Percentiles rank a stretch among this genome's conserved stretches.
phyloP scores from a whole-genome alignment of 2,329 filamentous ascomycete species.

The Pezicula rhizophila region DNA sequence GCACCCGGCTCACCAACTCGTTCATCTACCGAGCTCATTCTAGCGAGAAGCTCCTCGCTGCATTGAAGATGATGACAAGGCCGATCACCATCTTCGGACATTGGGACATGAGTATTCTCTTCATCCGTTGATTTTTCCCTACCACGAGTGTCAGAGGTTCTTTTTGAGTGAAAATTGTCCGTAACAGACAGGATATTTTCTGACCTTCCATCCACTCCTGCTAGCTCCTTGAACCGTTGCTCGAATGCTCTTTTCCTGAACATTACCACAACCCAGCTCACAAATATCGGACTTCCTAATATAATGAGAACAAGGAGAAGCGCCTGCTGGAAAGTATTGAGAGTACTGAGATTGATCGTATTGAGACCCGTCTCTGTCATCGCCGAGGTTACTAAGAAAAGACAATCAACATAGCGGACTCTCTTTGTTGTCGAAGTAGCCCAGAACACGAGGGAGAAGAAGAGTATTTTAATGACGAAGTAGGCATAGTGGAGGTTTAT shows the following conservation, averaged over 20 bases:
- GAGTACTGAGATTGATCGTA: conserved; percentile 52
- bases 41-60: too few relatives aligned
- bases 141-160: too few relatives aligned
- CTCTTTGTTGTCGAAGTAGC: conserved; percentile 39
- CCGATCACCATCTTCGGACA: too few relatives aligned
- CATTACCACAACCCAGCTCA: conserved; percentile 56
- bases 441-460: conserved; percentile 55
- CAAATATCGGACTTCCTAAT: conserved; percentile 57
- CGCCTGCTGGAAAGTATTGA: conserved; percentile 62
- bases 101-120: too few relatives aligned
- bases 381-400: conserved; percentile 60
- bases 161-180: too few relatives aligned
- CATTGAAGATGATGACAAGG: too few relatives aligned
- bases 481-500: conserved; percentile 60
- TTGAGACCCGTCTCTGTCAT: conserved; percentile 62
- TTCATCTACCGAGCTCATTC: too few relatives aligned
- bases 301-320: conserved; percentile 58
- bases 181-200: too few relatives aligned
- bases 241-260: conserved; percentile 56
- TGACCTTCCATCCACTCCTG: too few relatives aligned
- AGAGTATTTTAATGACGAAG: conserved; percentile 48
- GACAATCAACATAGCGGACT: conserved; percentile 52
- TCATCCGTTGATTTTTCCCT: too few relatives aligned
- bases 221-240: conserved; percentile 46
- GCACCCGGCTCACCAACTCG: too few relatives aligned